Evolutionary conservation across 1,284 basidiomycete genomes (phyloP).

Genomic region (Stygiomarasmius scandens): DNA sequence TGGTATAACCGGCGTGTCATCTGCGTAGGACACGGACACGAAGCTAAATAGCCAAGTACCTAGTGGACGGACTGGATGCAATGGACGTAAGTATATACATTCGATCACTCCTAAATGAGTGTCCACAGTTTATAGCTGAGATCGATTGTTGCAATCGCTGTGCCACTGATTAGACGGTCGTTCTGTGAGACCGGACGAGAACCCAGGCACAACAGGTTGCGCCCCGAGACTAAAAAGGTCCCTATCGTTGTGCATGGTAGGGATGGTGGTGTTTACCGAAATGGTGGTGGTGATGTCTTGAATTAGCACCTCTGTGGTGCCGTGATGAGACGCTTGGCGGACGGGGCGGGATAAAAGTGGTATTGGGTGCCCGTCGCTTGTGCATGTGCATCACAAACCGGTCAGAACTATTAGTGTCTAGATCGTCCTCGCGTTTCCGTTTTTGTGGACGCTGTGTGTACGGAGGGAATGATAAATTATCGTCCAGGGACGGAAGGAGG

Average conservation of each 20-base stretch:
- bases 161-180: not conserved
- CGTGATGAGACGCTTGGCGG: slow-evolving; percentile 11
- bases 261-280: slow-evolving; percentile 1
- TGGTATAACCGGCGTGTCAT: not conserved
- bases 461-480: slow-evolving; percentile 69
- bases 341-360: slow-evolving; percentile 5
- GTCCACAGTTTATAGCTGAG: not conserved
- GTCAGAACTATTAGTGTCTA: slow-evolving; percentile 27
- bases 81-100: not conserved
- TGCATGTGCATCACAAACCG: slow-evolving; percentile 17
- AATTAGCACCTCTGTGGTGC: not conserved
- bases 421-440: slow-evolving; percentile 51
- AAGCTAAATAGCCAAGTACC: not conserved
- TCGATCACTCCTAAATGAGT: not conserved
- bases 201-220: not conserved
- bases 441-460: slow-evolving; percentile 57
- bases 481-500: slow-evolving; percentile 63
- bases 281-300: slow-evolving; percentile 2
- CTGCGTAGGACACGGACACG: not conserved
- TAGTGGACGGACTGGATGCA: not conserved
- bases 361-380: slow-evolving; percentile 17
- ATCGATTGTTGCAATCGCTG: not conserved
- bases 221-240: too few species aligned
- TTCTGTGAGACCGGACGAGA: not conserved
- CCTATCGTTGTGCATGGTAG: slow-evolving; percentile 11